Percentiles rank a stretch among this genome's conserved stretches.
Evolutionary conservation across 176 grass and related monocot genomes (phyloP).

Genomic region (Cocos nucifera): DNA sequence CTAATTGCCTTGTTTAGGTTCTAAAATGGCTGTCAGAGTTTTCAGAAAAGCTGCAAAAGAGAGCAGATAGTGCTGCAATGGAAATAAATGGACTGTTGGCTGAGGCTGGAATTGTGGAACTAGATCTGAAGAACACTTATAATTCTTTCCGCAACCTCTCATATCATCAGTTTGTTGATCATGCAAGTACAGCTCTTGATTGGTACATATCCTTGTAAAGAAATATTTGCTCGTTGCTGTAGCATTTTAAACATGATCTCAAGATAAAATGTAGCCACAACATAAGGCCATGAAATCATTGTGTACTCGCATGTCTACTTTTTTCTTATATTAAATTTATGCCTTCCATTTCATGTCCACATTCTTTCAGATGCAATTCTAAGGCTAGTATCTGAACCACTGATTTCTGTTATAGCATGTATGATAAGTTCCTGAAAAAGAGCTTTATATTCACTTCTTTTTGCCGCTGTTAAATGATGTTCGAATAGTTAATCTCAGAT

Average conservation of each 20-base stretch:
- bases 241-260: background rate
- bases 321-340: too few species aligned
- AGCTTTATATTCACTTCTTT: too few species aligned
- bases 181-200: slow-evolving; percentile 69
- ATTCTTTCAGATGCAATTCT: too few species aligned
- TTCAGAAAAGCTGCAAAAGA: slow-evolving; percentile 49
- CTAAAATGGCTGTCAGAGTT: slow-evolving; percentile 53
- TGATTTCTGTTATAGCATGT: too few species aligned
- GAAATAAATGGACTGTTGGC: slow-evolving; percentile 47
- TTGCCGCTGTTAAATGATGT: too few species aligned
- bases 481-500: too few species aligned
- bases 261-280: too few species aligned
- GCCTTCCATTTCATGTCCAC: too few species aligned
- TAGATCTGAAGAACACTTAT: slow-evolving; percentile 57
- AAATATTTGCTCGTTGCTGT: slow-evolving; percentile 7
- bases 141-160: slow-evolving; percentile 36
- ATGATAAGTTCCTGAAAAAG: too few species aligned
- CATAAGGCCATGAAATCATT: too few species aligned
- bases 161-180: slow-evolving; percentile 38
- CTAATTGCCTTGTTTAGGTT: slow-evolving; percentile 25
- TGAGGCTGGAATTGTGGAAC: slow-evolving; percentile 33
- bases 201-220: slow-evolving; percentile 5
- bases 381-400: too few species aligned
- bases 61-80: slow-evolving; percentile 25
- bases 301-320: too few species aligned